These are phyloP conservation scores for Alisma plantagoaquatica DNA, from an alignment of 106 monocot genomes.

Conservation along the genomic window DNA sequence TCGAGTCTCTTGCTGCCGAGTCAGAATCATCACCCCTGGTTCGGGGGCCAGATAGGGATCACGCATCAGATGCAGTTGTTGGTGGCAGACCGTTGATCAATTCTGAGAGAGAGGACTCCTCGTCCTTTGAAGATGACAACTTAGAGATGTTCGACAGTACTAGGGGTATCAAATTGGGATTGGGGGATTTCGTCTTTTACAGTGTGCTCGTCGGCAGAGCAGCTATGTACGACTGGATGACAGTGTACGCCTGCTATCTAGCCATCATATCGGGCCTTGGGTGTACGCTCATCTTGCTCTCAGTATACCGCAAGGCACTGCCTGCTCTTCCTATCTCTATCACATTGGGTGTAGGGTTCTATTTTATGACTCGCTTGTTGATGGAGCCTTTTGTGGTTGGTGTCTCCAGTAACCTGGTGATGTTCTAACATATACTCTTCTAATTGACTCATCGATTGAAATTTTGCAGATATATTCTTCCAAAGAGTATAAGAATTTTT, in stretches of 20 bases:
- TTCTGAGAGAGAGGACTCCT: neutral
- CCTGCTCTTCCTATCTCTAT: constrained; percentile 94
- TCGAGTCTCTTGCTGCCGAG: constrained; percentile 19
- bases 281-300: constrained; percentile 76
- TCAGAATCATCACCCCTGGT: constrained; percentile 40
- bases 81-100: no score
- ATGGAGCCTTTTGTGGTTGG: constrained; percentile 98
- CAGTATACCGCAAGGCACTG: constrained; percentile 54
- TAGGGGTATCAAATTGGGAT: constrained; percentile 66
- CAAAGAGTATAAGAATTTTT: no score
- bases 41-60: neutral
- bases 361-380: constrained; percentile 75
- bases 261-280: constrained; percentile 82
- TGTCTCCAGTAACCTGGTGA: constrained; percentile 70
- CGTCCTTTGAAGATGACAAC: neutral
- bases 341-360: constrained; percentile 63
- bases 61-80: neutral
- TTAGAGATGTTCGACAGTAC: constrained; percentile 9
- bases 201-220: constrained; percentile 94
- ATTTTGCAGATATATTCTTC: no score
- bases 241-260: constrained; percentile 90
- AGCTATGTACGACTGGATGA: constrained; percentile 95
- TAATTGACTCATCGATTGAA: no score
- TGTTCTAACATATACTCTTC: constrained; percentile 54
- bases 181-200: constrained; percentile 93